These are phyloP conservation scores for sunflower (Helianthus annuus) DNA, from an alignment of 129 eudicot genomes.

Conservation along the genomic window HanXRQr2.0-SUNRISE NC_035445.2:151697201-151697700, in stretches of 20 bases:
- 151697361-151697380: slow-evolving; percentile 80
- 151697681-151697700: no score
- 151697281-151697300: background rate
- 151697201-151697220: background rate
- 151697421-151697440: slow-evolving; percentile 91
- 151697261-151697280: background rate
- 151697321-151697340: background rate
- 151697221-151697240: background rate
- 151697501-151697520: background rate
- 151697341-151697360: slow-evolving; percentile 46
- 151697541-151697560: background rate
- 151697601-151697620: background rate
- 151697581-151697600: background rate
- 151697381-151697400: slow-evolving; percentile 94
- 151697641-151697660: no score
- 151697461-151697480: no score
- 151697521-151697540: slow-evolving; percentile 19
- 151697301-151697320: slow-evolving; percentile 5
- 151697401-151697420: slow-evolving; percentile 89
- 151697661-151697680: no score
- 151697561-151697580: background rate
- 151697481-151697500: background rate
- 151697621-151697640: background rate
- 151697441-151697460: slow-evolving; percentile 8
- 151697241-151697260: background rate